Evolutionary conservation across 768 basidiomycete genomes (phyloP), one percentile per base, ranked within the genome.

Genomic region (Boletus reticuloceps): DNA sequence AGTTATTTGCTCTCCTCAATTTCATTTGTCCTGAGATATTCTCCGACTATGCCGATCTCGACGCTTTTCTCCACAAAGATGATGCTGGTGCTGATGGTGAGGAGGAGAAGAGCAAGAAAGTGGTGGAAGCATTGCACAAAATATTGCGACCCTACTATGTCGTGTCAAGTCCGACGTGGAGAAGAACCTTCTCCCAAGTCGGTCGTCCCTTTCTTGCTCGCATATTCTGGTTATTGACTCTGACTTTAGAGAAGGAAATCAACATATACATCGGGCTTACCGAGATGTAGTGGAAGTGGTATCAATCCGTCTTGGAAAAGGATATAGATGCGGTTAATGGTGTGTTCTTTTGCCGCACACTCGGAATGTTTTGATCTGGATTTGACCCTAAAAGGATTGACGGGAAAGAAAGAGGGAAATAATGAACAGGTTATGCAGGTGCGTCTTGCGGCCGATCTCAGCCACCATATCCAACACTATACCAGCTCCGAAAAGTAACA

Each of bases 361-460:
- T 46, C 11, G 14, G 1, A 31, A 36, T 36, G 5, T 10, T 22
- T 41, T 25, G 44, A 32, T 47, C 43, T 56, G 34, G 50, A 56
- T 2, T 3, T 38, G 27, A 4, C 20, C 14, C n/a, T 1, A 10
- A 22, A 57, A 91, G 91, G 92, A 39, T 76, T 94, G 32, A 91
- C 92, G 2, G 94, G 95, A 8, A 98, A 97, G 81, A 98, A 98
- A 69, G 97, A 98, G 70, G 96, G 96, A 52, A 99, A 98, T 98
- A 48, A 93, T 98, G 86, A 99, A 98, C 69, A 94, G 80, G 97
- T 98, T 57, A 98, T 98, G 97, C 97, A 99, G 80, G 82, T 91
- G 19, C n/a, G 75, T 42, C 10, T 40, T 29, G 12, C 10, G 41
- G 31, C 4, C 4, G 19, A 29, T 50, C 22, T 11, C 27, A 10